Base-by-base conservation (phyloP, 441 rosid genomes). In the Euphorbia celastroides region DNA sequence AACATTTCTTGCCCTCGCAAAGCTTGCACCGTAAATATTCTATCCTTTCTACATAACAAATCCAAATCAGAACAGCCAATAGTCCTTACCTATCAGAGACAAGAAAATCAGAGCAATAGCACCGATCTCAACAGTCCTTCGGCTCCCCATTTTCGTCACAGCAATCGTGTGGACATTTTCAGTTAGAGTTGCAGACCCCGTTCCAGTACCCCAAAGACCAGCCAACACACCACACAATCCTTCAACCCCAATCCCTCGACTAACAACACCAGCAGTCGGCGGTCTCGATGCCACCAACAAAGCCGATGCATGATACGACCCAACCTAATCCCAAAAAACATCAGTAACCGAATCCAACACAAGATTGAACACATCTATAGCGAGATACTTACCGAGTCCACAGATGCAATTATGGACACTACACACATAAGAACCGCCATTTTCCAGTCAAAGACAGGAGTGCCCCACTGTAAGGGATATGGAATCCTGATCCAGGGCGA, bases 131-230 rank as follows among this genome's bases (percentile, higher is more conserved):
- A 93, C 84, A 5, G 88, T 89, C 78, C 92, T 84, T 63, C 97
- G 96, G 87, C 96, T 91, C 68, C 99, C 99, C 96, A 93, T 85
- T 84, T 91, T 93, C 32, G 97, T 88, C 66, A 93, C 99, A 38
- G 99, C 99, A 57, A 91, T 85, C 26, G 99, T 93, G 77, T 93
- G 99, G 74, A 93, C 96, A 64, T 93, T 93, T 81, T 93, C 99
- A 11, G 99, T 91, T 57, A 93, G 80, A 12, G 97, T 88, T 25
- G 96, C 84, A 36, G 97, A 93, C 60, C 97, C 99, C 27, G 92
- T 89, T 78, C 99, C 99, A 42, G 86, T 89, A 22, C 99, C 99
- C 97, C 99, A 93, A 23, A 93, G 83, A 81, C 97, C 97, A 58
- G 98, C 98, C 83, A 93, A 70, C 80, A 93, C 59, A 69, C 97